Evolutionary conservation across 192 early-diverging fungal species (phyloP).

Genomic region (Coemansia sp.): DNA sequence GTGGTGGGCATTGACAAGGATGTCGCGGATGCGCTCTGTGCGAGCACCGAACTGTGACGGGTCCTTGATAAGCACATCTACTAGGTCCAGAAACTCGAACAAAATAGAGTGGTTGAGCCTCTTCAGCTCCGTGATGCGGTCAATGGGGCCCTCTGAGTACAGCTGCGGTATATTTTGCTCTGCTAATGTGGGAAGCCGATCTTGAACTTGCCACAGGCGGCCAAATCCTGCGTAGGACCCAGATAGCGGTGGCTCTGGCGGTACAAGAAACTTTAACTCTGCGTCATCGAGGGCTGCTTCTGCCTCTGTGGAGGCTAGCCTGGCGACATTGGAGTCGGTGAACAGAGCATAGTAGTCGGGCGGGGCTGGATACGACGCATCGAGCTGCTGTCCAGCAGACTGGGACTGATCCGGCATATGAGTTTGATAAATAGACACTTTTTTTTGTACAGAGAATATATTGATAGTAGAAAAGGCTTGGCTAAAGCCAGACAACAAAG

Average conservation of each 20-base stretch:
- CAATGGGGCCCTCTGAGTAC: conserved; percentile 64
- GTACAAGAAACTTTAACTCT: conserved; percentile 61
- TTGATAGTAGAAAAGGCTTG: neutral
- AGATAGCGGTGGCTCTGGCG: conserved; percentile 58
- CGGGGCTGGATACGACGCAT: conserved; percentile 67
- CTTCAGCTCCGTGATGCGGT: conserved; percentile 69
- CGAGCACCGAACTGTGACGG: conserved; percentile 59
- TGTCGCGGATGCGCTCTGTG: conserved; percentile 68
- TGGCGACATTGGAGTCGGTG: conserved; percentile 62
- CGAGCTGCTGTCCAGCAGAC: conserved; percentile 36
- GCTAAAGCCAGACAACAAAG: neutral
- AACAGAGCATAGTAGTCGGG: conserved; percentile 69
- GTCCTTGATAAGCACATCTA: conserved; percentile 65
- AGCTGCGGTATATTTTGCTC: conserved; percentile 70
- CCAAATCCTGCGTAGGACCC: conserved; percentile 68
- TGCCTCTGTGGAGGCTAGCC: conserved; percentile 13
- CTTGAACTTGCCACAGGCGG: conserved; percentile 68
- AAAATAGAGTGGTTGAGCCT: conserved; percentile 64
- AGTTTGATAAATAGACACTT: neutral
- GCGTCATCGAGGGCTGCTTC: conserved; percentile 29
- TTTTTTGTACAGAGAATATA: too few species aligned
- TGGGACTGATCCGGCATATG: conserved; percentile 32
- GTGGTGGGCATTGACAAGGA: conserved; percentile 82
- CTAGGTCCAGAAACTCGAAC: conserved; percentile 71
- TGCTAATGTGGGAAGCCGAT: conserved; percentile 60